These are phyloP conservation scores for Brassica incana DNA, from an alignment of 345 rosid genomes.

Conservation along the genomic window DNA sequence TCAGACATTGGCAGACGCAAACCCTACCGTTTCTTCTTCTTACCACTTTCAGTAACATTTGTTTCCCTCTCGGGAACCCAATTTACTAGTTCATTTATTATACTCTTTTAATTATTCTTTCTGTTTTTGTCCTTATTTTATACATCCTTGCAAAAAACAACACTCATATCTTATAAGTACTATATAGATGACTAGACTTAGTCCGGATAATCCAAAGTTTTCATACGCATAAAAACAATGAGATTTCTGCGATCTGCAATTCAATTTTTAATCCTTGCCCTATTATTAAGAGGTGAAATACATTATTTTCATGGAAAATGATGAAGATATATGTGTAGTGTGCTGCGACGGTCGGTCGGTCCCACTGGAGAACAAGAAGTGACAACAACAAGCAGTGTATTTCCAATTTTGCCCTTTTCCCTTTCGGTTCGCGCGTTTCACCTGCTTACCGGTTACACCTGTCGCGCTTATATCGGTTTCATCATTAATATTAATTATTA, in stretches of 20 bases:
- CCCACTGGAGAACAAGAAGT: conserved; percentile 28
- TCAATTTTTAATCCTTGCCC: not conserved
- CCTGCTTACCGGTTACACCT: conserved; percentile 34
- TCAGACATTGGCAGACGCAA: not conserved
- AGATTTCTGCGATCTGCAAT: conserved; percentile 28
- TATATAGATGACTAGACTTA: conserved; percentile 2
- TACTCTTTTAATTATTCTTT: conserved; percentile 24
- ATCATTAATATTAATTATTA: not conserved
- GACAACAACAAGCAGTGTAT: conserved; percentile 24
- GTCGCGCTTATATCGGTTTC: conserved; percentile 25
- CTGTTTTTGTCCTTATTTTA: conserved; percentile 23
- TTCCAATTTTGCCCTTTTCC: conserved; percentile 26
- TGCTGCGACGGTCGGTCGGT: conserved; percentile 27
- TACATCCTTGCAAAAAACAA: conserved; percentile 7
- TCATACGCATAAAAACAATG: not conserved
- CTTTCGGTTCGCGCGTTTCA: conserved; percentile 37
- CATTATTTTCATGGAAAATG: conserved; percentile 8
- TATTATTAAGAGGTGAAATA: not conserved
- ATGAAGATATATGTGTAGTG: conserved; percentile 33
- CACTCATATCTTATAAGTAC: not conserved
- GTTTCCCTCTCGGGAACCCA: conserved; percentile 37
- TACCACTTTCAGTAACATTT: conserved; percentile 15
- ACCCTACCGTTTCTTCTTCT: not conserved
- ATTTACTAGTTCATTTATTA: conserved; percentile 15
- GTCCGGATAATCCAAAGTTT: conserved; percentile 6